Percentiles rank a stretch among this genome's conserved stretches.
Evolutionary conservation across 163 green algal genomes (phyloP).

Genomic region (Scenedesmus sp.): DNA sequence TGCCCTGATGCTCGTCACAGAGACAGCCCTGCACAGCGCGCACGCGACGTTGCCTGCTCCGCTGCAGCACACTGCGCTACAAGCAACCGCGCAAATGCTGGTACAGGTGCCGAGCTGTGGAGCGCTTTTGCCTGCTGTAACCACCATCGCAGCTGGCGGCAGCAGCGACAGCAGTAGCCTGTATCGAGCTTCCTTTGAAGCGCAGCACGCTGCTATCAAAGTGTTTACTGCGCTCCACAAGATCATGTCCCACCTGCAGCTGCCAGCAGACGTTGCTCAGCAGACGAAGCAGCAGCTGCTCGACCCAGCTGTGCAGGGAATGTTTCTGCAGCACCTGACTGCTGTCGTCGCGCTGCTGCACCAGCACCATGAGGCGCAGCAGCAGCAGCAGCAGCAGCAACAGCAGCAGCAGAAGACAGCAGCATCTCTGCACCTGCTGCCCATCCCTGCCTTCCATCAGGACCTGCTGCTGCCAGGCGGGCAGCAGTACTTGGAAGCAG

Average conservation of each 20-base stretch:
- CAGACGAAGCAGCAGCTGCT: neutral
- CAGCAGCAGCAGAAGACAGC: too few species aligned
- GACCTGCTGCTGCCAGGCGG: neutral
- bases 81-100: constrained; percentile 20
- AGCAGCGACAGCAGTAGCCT: neutral
- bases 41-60: too few species aligned
- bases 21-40: too few species aligned
- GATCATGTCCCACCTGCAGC: too few species aligned
- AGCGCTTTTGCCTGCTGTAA: neutral
- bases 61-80: constrained; percentile 1
- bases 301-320: neutral
- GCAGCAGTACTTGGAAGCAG: neutral
- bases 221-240: too few species aligned
- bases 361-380: neutral
- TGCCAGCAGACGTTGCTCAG: too few species aligned
- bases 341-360: neutral
- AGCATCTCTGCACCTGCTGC: too few species aligned
- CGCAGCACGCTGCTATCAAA: too few species aligned
- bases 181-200: too few species aligned
- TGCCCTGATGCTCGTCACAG: too few species aligned
- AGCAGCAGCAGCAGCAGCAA: neutral
- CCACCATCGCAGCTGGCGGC: neutral
- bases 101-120: too few species aligned
- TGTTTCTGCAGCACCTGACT: neutral
- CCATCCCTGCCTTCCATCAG: neutral